These are phyloP conservation scores for Moniliella sp. DNA, from an alignment of 1,284 basidiomycete species.

Conservation along the genomic window DNA sequence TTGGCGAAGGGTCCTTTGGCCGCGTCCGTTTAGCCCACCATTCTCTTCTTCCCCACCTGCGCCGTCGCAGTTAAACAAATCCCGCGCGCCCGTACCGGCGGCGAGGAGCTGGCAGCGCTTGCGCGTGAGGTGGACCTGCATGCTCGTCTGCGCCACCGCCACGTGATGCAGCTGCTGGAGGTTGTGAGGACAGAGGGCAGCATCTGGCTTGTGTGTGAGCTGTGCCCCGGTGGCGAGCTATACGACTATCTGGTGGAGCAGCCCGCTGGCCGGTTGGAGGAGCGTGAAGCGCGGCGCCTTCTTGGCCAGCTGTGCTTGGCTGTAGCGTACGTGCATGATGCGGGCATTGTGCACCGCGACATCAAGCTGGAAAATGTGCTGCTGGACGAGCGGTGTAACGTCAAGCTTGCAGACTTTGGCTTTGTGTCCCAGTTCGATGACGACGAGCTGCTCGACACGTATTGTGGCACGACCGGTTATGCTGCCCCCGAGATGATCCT, in stretches of 20 bases:
- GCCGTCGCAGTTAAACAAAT: slow-evolving; percentile 85
- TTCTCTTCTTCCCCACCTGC: slow-evolving; percentile 48
- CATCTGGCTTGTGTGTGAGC: slow-evolving; percentile 34
- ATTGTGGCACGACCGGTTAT: slow-evolving; percentile 31
- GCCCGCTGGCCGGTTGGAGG: slow-evolving; percentile 25
- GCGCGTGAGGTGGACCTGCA: slow-evolving; percentile 97
- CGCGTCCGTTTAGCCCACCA: slow-evolving; percentile 80
- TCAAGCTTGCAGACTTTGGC: slow-evolving; percentile 34
- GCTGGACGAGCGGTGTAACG: slow-evolving; percentile 29
- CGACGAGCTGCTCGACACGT: slow-evolving; percentile 32
- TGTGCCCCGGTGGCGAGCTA: slow-evolving; percentile 40
- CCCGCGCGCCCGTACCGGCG: slow-evolving; percentile 52
- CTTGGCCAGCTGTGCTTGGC: slow-evolving; percentile 33
- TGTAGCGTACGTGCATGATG: slow-evolving; percentile 29
- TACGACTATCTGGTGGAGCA: slow-evolving; percentile 33
- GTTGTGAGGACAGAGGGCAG: slow-evolving; percentile 34
- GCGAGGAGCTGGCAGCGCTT: slow-evolving; percentile 38
- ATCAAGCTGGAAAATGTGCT: slow-evolving; percentile 31
- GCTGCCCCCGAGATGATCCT: slow-evolving; percentile 32
- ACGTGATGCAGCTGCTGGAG: slow-evolving; percentile 34
- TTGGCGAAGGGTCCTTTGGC: slow-evolving; percentile 79
- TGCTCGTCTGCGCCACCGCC: slow-evolving; percentile 43
- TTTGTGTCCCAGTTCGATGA: slow-evolving; percentile 32
- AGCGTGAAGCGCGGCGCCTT: slow-evolving; percentile 26
- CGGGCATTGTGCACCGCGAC: slow-evolving; percentile 30